phyloP scores from a whole-genome alignment of 1,139 yeast genomes.

The Geotrichum reessii region DNA sequence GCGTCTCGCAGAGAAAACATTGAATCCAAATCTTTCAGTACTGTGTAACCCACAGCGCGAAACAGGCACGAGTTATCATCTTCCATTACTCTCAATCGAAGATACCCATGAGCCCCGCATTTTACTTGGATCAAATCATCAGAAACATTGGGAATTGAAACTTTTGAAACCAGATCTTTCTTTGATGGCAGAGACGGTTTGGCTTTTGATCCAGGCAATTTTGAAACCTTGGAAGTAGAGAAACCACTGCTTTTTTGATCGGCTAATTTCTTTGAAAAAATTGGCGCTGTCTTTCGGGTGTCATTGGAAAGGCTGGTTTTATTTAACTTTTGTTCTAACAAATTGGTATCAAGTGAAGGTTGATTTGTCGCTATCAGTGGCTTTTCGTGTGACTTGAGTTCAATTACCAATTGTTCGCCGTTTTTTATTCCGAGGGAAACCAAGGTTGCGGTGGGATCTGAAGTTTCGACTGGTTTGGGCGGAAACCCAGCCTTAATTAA shows the following conservation, averaged over 20 bases:
- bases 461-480: slow-evolving; percentile 44
- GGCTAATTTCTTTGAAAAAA: background rate
- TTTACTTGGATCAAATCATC: slow-evolving; percentile 6
- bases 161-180: slow-evolving; percentile 1
- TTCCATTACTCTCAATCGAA: slow-evolving; percentile 56
- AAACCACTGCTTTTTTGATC: background rate
- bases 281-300: background rate
- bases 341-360: background rate
- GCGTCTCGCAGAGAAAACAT: slow-evolving; percentile 44
- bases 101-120: slow-evolving; percentile 24
- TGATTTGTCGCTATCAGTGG: background rate
- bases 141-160: background rate
- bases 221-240: background rate
- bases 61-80: slow-evolving; percentile 81
- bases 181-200: background rate
- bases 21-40: slow-evolving; percentile 40
- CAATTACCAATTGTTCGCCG: slow-evolving; percentile 54
- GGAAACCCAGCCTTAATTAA: slow-evolving; percentile 57
- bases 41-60: slow-evolving; percentile 57
- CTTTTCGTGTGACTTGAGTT: background rate
- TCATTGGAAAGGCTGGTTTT: background rate
- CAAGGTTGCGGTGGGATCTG: slow-evolving; percentile 28
- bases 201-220: background rate
- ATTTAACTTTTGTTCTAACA: background rate
- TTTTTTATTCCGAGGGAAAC: slow-evolving; percentile 44